Percentiles rank a stretch among this genome's conserved stretches.
phyloP scores from a whole-genome alignment of 2,329 filamentous ascomycete genomes.

The Colletotrichum sp. region DNA sequence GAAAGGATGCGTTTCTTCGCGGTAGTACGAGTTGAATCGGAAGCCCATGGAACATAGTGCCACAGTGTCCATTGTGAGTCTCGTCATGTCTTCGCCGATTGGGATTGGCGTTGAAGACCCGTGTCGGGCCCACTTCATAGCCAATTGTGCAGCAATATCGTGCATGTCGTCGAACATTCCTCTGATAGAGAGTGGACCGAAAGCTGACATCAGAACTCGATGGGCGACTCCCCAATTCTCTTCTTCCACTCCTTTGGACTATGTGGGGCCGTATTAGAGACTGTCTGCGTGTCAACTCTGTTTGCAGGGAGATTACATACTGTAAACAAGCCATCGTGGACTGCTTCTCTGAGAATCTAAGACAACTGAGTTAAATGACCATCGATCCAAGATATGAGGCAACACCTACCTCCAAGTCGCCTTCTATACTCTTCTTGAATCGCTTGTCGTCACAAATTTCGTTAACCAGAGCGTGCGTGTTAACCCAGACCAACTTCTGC shows the following conservation, averaged over 20 bases:
- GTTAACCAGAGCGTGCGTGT: constrained; percentile 60
- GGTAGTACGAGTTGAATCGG: constrained; percentile 68
- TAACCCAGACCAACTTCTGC: constrained; percentile 52
- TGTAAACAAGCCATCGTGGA: constrained; percentile 40
- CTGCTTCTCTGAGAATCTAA: constrained; percentile 62
- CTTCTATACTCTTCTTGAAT: constrained; percentile 63
- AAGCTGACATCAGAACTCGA: constrained; percentile 69
- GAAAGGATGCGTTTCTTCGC: constrained; percentile 35
- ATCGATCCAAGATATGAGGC: accelerated
- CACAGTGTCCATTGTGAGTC: constrained; percentile 67
- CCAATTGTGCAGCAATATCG: constrained; percentile 57
- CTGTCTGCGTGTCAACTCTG: accelerated
- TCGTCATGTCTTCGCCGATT: constrained; percentile 65
- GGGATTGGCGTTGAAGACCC: constrained; percentile 49
- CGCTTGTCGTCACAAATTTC: constrained; percentile 70
- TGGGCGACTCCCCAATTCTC: constrained; percentile 57
- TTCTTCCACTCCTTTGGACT: constrained; percentile 10
- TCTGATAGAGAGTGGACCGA: constrained; percentile 71
- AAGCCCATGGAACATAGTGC: constrained; percentile 63
- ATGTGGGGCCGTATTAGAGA: background rate
- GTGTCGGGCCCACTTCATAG: constrained; percentile 58
- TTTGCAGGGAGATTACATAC: background rate
- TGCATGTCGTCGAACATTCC: constrained; percentile 60
- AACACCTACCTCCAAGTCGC: constrained; percentile 38
- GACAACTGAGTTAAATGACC: accelerated